Conservation (phyloP, 2,329 filamentous ascomycete genomes). For the Elsinoe perseae region DNA sequence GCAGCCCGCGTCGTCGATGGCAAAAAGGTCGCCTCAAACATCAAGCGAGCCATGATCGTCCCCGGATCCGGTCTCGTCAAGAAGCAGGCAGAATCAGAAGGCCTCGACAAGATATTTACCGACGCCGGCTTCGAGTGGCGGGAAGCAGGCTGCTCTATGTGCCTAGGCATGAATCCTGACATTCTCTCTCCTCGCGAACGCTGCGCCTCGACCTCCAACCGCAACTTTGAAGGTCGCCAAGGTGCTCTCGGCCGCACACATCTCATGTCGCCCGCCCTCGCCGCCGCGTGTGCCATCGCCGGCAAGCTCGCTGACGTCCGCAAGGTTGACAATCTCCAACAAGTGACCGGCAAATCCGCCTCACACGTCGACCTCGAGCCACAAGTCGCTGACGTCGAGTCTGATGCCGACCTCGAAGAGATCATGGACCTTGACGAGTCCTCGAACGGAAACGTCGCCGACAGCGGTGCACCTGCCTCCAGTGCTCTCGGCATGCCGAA, state of each 20-base stretch:
- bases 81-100: constrained; percentile 81
- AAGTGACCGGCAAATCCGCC: constrained; percentile 39
- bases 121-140: constrained; percentile 97
- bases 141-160: constrained; percentile 98
- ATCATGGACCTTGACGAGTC: constrained; percentile 60
- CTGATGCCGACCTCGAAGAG: constrained; percentile 56
- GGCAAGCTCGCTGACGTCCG: constrained; percentile 90
- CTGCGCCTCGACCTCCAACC: constrained; percentile 91
- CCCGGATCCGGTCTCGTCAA: constrained; percentile 94
- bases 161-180: constrained; percentile 97
- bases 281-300: constrained; percentile 78
- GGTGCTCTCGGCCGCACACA: constrained; percentile 87
- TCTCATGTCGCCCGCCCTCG: constrained; percentile 95
- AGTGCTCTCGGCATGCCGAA: constrained; percentile 63
- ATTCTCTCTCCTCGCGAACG: constrained; percentile 87
- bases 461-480: constrained; percentile 40
- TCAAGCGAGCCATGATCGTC: constrained; percentile 93
- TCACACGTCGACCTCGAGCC: constrained; percentile 52
- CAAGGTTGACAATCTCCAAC: constrained; percentile 56
- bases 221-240: constrained; percentile 95
- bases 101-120: constrained; percentile 82
- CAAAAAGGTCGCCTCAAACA: constrained; percentile 74
- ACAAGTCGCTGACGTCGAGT: constrained; percentile 50
- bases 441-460: constrained; percentile 57
- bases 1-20: constrained; percentile 82